phyloP scores from a whole-genome alignment of 768 basidiomycete species.

The Trametes cingulata region DNA sequence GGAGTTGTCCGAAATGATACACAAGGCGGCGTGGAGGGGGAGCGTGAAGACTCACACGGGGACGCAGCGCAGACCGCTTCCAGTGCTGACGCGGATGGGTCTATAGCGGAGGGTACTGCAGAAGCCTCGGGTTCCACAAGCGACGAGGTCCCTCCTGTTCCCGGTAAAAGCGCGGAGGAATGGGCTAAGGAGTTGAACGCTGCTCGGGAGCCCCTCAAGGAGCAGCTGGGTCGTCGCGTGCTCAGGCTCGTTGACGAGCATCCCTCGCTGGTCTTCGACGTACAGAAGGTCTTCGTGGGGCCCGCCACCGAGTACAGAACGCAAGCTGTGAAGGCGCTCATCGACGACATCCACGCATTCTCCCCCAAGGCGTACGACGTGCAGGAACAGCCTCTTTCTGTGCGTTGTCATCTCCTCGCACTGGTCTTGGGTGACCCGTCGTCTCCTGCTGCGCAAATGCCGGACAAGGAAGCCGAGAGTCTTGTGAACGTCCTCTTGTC shows the following conservation, averaged over 20 bases:
- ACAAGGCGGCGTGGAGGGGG: conserved; percentile 21
- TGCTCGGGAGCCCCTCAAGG: conserved; percentile 64
- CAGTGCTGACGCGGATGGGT: conserved; percentile 1
- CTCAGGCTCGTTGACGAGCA: conserved; percentile 84
- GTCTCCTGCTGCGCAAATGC: conserved; percentile 48
- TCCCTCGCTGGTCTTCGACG: conserved; percentile 85
- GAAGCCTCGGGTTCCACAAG: conserved; percentile 11
- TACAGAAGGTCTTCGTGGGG: conserved; percentile 79
- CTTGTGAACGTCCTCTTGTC: conserved; percentile 72
- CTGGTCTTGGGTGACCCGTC: conserved; percentile 78
- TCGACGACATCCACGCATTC: conserved; percentile 75
- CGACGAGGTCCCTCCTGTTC: conserved; percentile 19
- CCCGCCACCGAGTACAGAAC: conserved; percentile 57
- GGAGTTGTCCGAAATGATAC: neutral
- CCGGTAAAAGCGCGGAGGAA: conserved; percentile 57
- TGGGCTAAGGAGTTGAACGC: conserved; percentile 66
- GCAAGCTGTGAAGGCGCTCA: conserved; percentile 67
- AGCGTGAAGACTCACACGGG: neutral
- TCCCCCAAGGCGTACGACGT: conserved; percentile 65
- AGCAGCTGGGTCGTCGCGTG: conserved; percentile 65
- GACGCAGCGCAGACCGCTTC: neutral
- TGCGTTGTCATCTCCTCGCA: conserved; percentile 83
- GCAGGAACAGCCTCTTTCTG: conserved; percentile 75
- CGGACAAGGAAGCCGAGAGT: conserved; percentile 49
- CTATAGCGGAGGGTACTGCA: neutral